phyloP scores from a whole-genome alignment of 2,329 filamentous ascomycete species.

The Pseudogymnoascus sp. region DNA sequence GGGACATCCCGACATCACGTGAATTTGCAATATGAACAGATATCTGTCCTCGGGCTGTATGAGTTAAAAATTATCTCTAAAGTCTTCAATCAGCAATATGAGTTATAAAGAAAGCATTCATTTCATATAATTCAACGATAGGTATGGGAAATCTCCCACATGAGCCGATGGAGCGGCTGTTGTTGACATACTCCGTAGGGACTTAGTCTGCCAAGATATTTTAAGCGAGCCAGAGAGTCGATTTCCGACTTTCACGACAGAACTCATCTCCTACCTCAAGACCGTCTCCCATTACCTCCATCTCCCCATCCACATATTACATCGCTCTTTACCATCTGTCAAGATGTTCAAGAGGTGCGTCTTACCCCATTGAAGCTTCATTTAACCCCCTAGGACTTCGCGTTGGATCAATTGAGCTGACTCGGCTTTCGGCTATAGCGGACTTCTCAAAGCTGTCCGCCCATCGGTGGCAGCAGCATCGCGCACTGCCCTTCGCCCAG shows the following conservation, averaged over 20 bases:
- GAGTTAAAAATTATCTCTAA: constrained; percentile 5
- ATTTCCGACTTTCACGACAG: constrained; percentile 12
- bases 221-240: constrained; percentile 11
- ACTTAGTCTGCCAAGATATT: constrained; percentile 10
- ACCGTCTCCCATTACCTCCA: constrained; percentile 37
- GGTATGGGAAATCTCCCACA: not conserved
- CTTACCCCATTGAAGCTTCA: constrained; percentile 24
- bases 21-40: not conserved
- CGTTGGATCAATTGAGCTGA: constrained; percentile 42
- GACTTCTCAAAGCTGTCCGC: constrained; percentile 58
- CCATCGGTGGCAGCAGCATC: constrained; percentile 51
- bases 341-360: constrained; percentile 81
- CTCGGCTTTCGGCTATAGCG: constrained; percentile 41
- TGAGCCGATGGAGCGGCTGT: not conserved
- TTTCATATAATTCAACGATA: not conserved
- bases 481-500: constrained; percentile 51
- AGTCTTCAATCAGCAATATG: not conserved
- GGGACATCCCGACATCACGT: constrained; percentile 6
- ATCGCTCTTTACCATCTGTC: constrained; percentile 61
- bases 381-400: constrained; percentile 12
- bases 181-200: constrained; percentile 3
- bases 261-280: constrained; percentile 11
- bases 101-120: not conserved
- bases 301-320: constrained; percentile 51
- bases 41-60: constrained; percentile 5